Conservation (phyloP, 225 moss, liverwort and hornwort species). For the Lunularia cruciata region DNA sequence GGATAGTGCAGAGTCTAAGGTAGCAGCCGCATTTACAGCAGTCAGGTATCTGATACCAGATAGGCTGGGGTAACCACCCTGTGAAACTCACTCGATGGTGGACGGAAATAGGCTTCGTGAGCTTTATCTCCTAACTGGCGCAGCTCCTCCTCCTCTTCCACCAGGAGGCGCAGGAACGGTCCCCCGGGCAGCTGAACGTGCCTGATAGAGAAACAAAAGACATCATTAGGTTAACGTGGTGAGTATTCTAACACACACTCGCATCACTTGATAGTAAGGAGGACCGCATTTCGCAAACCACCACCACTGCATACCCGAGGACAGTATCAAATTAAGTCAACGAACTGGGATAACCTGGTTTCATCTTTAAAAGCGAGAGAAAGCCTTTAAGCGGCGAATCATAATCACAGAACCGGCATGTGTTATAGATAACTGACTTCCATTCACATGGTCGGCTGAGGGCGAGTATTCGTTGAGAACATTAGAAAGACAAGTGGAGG, state of each 20-base stretch:
- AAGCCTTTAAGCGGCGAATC: too few relatives aligned
- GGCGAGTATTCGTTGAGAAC: too few relatives aligned
- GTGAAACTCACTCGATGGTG: background rate
- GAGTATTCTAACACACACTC: too few relatives aligned
- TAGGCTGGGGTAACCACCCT: conserved; percentile 6
- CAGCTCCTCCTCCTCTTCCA: conserved; percentile 40
- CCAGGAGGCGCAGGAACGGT: conserved; percentile 43
- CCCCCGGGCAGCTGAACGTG: conserved; percentile 56
- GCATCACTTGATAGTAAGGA: too few relatives aligned
- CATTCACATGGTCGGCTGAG: background rate
- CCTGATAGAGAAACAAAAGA: conserved; percentile 22
- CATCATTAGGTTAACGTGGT: background rate
- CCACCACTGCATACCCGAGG: too few relatives aligned
- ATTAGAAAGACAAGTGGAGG: too few relatives aligned
- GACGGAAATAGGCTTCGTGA: background rate
- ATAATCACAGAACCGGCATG: too few relatives aligned
- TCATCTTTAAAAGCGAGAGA: too few relatives aligned
- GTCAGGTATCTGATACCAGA: background rate
- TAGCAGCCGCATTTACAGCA: conserved; percentile 12
- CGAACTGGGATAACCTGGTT: too few relatives aligned
- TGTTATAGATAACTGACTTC: too few relatives aligned
- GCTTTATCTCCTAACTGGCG: conserved; percentile 46
- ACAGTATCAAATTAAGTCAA: too few relatives aligned
- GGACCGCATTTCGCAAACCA: too few relatives aligned
- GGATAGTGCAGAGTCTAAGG: background rate